Percentiles rank a stretch among this genome's conserved stretches.
Evolutionary conservation across 2,329 filamentous ascomycete species (phyloP).

Genomic region (Ophiognomonia clavigignenti-juglandacearum): DNA sequence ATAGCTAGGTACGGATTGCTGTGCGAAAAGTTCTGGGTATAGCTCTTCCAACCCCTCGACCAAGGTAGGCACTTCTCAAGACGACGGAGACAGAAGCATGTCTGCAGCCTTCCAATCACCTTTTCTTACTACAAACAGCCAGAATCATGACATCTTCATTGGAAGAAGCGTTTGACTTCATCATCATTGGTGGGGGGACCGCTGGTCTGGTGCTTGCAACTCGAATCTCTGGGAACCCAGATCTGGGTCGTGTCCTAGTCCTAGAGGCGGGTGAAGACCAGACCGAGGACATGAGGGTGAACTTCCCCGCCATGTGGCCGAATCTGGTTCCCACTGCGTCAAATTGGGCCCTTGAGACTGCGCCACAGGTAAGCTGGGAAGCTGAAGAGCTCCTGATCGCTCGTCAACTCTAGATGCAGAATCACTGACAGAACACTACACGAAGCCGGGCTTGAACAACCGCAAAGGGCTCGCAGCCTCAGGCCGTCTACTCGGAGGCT

Average conservation of each 20-base stretch:
- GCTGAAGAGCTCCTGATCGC: too few species aligned
- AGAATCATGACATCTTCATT: too few species aligned
- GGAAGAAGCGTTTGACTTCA: slow-evolving; percentile 36
- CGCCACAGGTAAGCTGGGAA: slow-evolving; percentile 8
- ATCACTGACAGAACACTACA: not conserved
- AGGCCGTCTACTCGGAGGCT: not conserved
- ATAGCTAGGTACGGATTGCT: too few species aligned
- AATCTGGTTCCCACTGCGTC: slow-evolving; percentile 20
- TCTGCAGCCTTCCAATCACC: too few species aligned
- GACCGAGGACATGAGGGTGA: slow-evolving; percentile 28
- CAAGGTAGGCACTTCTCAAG: too few species aligned
- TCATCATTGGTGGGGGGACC: slow-evolving; percentile 46
- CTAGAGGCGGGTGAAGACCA: slow-evolving; percentile 33
- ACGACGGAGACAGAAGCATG: too few species aligned
- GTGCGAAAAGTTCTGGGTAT: too few species aligned
- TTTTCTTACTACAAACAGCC: too few species aligned
- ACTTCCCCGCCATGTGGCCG: slow-evolving; percentile 27
- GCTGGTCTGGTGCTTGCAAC: slow-evolving; percentile 41
- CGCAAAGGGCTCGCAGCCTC: not conserved
- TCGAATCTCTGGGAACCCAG: slow-evolving; percentile 31
- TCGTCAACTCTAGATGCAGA: too few species aligned
- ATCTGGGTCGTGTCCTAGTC: slow-evolving; percentile 29
- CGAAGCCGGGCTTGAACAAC: not conserved
- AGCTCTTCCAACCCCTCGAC: too few species aligned
- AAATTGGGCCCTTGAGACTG: slow-evolving; percentile 35